A percentile compares a stretch with the other conserved stretches of the same genome.
Evolutionary conservation across 495 filamentous ascomycete genomes (phyloP).

Genomic region (Neurospora sp.): DNA sequence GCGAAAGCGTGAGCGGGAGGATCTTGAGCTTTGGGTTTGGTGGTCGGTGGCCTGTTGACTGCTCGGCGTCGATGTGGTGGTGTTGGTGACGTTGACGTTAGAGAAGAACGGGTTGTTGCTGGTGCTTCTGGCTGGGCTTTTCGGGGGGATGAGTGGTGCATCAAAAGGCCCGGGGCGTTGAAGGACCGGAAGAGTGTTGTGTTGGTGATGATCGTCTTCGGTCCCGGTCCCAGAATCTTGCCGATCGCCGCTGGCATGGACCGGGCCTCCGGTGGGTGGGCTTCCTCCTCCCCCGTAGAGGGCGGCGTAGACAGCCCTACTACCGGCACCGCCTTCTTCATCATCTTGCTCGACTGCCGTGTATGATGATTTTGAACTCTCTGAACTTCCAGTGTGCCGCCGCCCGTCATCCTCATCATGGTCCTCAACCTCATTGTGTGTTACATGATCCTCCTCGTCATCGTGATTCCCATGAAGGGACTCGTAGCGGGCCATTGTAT

Average conservation of each 20-base stretch:
- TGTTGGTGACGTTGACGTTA: neutral
- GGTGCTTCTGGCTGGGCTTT: neutral
- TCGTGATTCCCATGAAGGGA: neutral
- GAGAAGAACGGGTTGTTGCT: neutral
- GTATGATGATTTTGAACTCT: neutral
- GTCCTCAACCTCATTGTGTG: neutral
- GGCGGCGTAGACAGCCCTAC: neutral
- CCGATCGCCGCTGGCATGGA: neutral
- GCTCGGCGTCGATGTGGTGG: neutral
- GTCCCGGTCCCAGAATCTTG: neutral
- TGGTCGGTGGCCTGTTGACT: neutral
- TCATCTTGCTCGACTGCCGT: neutral
- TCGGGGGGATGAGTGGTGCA: neutral
- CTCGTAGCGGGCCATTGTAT: neutral
- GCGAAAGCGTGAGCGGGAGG: neutral
- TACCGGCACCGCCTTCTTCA: neutral
- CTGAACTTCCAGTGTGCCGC: neutral
- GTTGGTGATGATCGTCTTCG: neutral
- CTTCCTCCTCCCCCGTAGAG: neutral
- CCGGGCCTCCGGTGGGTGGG: neutral
- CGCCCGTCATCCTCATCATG: neutral
- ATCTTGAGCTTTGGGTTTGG: neutral
- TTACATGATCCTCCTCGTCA: neutral
- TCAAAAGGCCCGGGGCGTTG: neutral
- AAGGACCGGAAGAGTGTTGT: neutral